Evolutionary conservation across 352 stramenopile genomes (phyloP).

Genomic region (Pythium pyrilobum): DNA sequence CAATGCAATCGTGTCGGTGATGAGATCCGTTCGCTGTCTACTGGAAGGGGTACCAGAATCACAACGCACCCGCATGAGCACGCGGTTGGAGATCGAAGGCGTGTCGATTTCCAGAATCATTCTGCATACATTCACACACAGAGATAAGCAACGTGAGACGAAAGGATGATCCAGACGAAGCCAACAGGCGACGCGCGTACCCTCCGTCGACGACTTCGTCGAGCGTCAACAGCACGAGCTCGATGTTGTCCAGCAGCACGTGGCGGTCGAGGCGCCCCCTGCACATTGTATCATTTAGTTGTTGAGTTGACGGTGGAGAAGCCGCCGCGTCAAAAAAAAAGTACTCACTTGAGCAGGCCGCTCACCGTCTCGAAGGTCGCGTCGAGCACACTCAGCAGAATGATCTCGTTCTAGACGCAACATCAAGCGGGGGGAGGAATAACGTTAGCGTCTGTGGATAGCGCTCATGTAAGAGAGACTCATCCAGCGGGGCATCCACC

Average conservation of each 20-base stretch:
- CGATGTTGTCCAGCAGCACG: constrained; percentile 89
- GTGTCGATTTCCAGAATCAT: constrained; percentile 89
- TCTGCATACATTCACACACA: constrained; percentile 20
- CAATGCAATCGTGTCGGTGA: not conserved
- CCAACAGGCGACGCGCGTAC: constrained; percentile 22
- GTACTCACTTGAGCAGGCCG: constrained; percentile 79
- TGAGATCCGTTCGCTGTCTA: not conserved
- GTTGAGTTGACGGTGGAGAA: no score
- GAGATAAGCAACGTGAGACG: not conserved
- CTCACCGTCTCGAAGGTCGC: constrained; percentile 81
- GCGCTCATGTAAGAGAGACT: not conserved
- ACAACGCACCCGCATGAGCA: constrained; percentile 86
- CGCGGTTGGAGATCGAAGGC: constrained; percentile 85
- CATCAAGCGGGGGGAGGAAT: not conserved
- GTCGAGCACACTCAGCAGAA: constrained; percentile 82
- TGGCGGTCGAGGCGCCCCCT: constrained; percentile 84
- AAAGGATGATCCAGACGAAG: not conserved
- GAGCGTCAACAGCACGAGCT: constrained; percentile 85
- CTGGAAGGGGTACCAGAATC: not conserved
- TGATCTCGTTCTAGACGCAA: constrained; percentile 77
- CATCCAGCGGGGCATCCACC: constrained; percentile 24
- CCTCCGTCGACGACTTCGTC: constrained; percentile 90
- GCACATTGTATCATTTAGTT: not conserved
- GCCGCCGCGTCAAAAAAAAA: no score
- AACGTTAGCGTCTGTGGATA: no score